Percentiles rank a stretch among this genome's conserved stretches.
Conservation (phyloP, 352 stramenopile genomes). For the Phytophthora tubulina region DNA sequence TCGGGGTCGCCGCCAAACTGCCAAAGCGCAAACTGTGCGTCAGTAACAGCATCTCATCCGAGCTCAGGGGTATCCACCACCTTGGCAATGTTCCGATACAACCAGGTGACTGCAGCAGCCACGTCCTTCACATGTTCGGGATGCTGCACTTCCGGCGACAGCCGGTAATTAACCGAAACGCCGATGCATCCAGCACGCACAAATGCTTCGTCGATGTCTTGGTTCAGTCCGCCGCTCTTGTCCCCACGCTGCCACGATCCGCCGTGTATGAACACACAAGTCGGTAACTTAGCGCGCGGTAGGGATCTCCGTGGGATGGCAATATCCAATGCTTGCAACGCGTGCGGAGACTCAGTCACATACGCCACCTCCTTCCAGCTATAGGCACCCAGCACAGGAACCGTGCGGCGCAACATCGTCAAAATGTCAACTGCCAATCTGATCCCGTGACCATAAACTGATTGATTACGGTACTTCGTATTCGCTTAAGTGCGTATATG, state of each 20-base stretch:
- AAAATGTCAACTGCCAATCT: slow-evolving; percentile 12
- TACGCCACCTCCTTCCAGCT: slow-evolving; percentile 82
- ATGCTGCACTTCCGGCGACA: slow-evolving; percentile 82
- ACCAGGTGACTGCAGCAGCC: slow-evolving; percentile 66
- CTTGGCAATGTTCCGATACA: slow-evolving; percentile 74
- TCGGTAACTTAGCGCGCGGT: slow-evolving; percentile 51
- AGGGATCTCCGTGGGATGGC: slow-evolving; percentile 51
- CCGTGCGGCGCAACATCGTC: slow-evolving; percentile 41
- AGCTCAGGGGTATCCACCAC: slow-evolving; percentile 33
- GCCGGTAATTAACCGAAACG: slow-evolving; percentile 83
- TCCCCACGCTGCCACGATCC: slow-evolving; percentile 88
- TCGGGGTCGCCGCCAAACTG: slow-evolving; percentile 81
- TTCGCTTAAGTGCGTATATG: slow-evolving; percentile 15
- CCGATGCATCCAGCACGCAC: slow-evolving; percentile 61
- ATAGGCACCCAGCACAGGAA: slow-evolving; percentile 47
- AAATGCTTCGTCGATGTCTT: slow-evolving; percentile 70
- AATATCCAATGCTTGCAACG: slow-evolving; percentile 75
- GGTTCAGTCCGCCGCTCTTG: slow-evolving; percentile 74
- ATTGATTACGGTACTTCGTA: slow-evolving; percentile 10
- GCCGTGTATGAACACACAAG: slow-evolving; percentile 86
- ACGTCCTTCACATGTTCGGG: slow-evolving; percentile 77
- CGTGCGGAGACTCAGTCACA: slow-evolving; percentile 43
- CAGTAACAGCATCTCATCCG: slow-evolving; percentile 5
- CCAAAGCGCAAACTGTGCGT: slow-evolving; percentile 13
- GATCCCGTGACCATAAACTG: slow-evolving; percentile 15